Conservation (phyloP, 2,329 filamentous ascomycete genomes). For the Chaetomiaceae sp. region DNA sequence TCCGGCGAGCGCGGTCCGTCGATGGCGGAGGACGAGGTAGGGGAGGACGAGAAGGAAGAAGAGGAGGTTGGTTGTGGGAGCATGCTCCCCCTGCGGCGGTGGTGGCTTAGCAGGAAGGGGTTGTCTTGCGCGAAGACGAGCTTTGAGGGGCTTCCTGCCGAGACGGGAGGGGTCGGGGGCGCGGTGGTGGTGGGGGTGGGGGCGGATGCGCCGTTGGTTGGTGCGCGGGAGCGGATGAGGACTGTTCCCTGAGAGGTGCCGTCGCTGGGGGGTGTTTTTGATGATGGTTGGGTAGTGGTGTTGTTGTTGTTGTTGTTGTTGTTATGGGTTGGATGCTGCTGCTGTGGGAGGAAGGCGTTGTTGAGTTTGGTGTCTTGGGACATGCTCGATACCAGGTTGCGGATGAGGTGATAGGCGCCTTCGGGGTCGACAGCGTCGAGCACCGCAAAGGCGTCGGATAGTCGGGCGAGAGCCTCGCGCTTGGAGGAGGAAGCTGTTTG, state of each 20-base stretch:
- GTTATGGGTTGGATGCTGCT: background rate
- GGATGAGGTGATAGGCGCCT: conserved; percentile 80
- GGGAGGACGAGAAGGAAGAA: too few species aligned
- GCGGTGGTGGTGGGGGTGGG: conserved; percentile 21
- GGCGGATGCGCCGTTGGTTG: background rate
- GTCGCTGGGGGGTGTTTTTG: conserved; percentile 38
- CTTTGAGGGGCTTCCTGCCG: conserved; percentile 48
- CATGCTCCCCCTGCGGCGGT: conserved; percentile 53
- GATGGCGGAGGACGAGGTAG: too few species aligned
- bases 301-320: background rate
- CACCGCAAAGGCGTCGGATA: conserved; percentile 80
- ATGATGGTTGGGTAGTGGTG: conserved; percentile 26
- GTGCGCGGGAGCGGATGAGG: conserved; percentile 39
- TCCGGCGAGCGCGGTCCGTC: conserved; percentile 24
- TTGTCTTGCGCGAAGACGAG: conserved; percentile 76
- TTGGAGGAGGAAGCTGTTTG: conserved; percentile 64
- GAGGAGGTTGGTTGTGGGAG: conserved; percentile 1
- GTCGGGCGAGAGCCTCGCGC: conserved; percentile 73
- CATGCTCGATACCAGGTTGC: conserved; percentile 68
- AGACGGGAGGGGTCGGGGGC: conserved; percentile 31
- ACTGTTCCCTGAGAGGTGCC: conserved; percentile 48
- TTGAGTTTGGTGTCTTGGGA: conserved; percentile 64
- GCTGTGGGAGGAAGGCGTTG: conserved; percentile 38
- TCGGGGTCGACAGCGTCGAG: conserved; percentile 87
- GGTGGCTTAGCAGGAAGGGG: conserved; percentile 76